Conservation (phyloP, 192 early-diverging fungal species). For the Linnemannia hyalina region DNA sequence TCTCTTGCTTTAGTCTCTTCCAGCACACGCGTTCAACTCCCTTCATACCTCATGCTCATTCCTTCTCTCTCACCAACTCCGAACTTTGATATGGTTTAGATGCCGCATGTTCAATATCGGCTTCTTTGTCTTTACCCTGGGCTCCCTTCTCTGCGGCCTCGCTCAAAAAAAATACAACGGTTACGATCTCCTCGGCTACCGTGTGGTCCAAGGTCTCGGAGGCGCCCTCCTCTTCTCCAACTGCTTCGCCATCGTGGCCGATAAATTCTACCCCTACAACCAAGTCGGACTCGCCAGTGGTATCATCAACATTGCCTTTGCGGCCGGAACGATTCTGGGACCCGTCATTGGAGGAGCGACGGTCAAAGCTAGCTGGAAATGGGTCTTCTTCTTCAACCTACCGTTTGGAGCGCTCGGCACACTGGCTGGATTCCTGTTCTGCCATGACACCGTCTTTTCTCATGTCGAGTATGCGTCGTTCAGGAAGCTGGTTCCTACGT, state of each 20-base stretch:
- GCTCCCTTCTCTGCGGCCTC: conserved; percentile 5
- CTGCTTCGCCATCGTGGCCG: conserved; percentile 25
- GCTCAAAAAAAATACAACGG: conserved; percentile 18
- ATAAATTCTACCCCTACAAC: conserved; percentile 26
- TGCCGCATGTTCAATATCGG: conserved; percentile 28
- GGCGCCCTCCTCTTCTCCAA: conserved; percentile 25
- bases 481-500: neutral
- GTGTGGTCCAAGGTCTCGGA: conserved; percentile 24
- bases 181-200: conserved; percentile 27
- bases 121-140: conserved; percentile 11
- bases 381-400: conserved; percentile 33
- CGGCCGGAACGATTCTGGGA: conserved; percentile 18
- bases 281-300: conserved; percentile 28
- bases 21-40: neutral
- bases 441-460: conserved; percentile 13
- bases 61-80: neutral
- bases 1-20: neutral
- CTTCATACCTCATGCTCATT: neutral
- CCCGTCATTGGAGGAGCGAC: conserved; percentile 26
- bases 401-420: conserved; percentile 21
- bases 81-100: neutral
- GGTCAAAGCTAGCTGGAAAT: conserved; percentile 18
- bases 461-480: conserved; percentile 12
- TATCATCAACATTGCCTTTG: conserved; percentile 32
- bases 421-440: conserved; percentile 9